Conservation (phyloP, 352 stramenopile species). For the Pythium folliculosum region DNA sequence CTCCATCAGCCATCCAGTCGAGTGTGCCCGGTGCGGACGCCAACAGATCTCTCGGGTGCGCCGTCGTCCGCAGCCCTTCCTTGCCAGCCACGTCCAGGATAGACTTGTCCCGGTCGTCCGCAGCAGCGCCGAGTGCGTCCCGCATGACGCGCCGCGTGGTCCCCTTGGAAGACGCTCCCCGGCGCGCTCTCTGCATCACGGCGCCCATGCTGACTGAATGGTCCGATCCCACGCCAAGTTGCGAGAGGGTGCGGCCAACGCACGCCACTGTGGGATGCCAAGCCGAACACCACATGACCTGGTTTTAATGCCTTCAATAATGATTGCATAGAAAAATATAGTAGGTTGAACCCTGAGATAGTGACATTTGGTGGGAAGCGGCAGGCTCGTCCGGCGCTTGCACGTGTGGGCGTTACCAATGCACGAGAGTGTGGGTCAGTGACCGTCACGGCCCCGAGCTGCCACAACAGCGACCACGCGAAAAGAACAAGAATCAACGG, state of each 20-base stretch:
- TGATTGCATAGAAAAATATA: background rate
- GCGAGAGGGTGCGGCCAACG: constrained; percentile 11
- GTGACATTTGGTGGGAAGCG: background rate
- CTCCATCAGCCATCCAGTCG: no score
- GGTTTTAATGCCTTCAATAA: constrained; percentile 5
- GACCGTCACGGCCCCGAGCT: background rate
- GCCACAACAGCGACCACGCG: constrained; percentile 15
- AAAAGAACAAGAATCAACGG: constrained; percentile 8
- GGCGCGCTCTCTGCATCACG: constrained; percentile 7
- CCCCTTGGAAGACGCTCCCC: background rate
- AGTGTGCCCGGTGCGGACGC: no score
- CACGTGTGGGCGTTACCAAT: constrained; percentile 8
- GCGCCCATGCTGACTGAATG: constrained; percentile 13
- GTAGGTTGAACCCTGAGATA: background rate
- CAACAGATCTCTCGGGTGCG: no score
- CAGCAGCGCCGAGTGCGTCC: background rate
- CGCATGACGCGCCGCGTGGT: background rate
- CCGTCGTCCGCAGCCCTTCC: background rate
- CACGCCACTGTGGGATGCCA: constrained; percentile 13
- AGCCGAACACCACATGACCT: constrained; percentile 1
- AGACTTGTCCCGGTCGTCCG: no score
- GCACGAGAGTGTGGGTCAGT: constrained; percentile 6
- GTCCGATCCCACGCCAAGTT: constrained; percentile 7
- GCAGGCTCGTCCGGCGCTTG: constrained; percentile 5
- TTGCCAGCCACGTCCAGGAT: background rate